phyloP scores from a whole-genome alignment of 257 asterid genomes.

The Solanum peruvianum region DNA sequence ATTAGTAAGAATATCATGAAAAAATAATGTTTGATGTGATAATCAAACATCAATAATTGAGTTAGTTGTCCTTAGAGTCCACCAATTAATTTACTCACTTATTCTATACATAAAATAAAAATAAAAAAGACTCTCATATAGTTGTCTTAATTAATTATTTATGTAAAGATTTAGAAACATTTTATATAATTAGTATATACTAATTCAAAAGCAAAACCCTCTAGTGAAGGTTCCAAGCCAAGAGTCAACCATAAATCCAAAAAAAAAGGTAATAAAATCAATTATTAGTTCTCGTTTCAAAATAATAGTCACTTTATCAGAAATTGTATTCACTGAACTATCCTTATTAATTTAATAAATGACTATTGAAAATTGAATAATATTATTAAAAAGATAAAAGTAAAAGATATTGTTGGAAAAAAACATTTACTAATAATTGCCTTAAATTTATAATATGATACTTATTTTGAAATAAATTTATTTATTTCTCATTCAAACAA shows the following conservation, averaged over 20 bases:
- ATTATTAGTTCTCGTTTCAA: neutral
- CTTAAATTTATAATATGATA: too few relatives aligned
- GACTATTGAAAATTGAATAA: neutral
- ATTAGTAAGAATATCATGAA: too few relatives aligned
- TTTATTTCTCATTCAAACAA: neutral
- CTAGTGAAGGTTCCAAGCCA: neutral
- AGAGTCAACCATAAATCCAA: neutral
- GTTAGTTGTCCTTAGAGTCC: neutral
- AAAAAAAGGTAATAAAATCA: neutral
- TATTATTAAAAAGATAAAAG: neutral
- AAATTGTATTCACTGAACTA: neutral
- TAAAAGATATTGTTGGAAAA: neutral
- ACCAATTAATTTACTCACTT: neutral
- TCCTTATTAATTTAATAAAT: neutral
- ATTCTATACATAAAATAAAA: neutral
- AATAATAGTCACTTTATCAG: too few relatives aligned
- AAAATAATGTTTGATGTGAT: too few relatives aligned
- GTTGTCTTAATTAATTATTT: neutral
- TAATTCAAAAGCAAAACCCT: neutral
- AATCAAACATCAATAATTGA: too few relatives aligned
- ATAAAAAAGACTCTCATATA: neutral
- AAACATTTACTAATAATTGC: neutral
- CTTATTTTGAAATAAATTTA: neutral
- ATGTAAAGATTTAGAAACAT: neutral
- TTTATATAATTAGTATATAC: neutral